Base-by-base conservation (phyloP, 2,329 filamentous ascomycete species). In the Lachnellula willkommii region DNA sequence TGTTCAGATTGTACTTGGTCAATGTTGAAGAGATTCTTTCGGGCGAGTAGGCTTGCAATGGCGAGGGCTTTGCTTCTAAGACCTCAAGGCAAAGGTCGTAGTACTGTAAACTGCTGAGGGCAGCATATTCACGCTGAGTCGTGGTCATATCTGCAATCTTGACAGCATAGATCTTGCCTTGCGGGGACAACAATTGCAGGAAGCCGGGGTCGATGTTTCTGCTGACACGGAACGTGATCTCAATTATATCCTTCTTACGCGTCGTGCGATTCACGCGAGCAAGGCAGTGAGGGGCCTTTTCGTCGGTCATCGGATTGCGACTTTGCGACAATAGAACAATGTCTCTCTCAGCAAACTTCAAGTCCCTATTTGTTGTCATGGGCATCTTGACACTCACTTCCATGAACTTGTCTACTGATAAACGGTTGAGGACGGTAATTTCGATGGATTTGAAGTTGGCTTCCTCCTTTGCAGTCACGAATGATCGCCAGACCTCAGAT, bases 51-150 rank as follows among this genome's bases (percentile, higher is more conserved):
- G 83, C 84, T 52, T 96, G 80, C 63, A 96, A 83, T 1, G 90
- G 91, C 6, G 93, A 96, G 1, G 95, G 94, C 68, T 91, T 90
- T 3, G 92, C 94, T 65, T 85, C 85, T 48, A 95, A 78, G 55
- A 99, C 89, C 72, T 99, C 94, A 56, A 93, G 88, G 76, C 93
- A 95, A 20, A 99, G 79, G 72, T 99, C 94, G 66, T 97, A 99
- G 71, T 95, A 97, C 70, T 95, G 88, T 60, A 99, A 73, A 66
- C 89, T 93, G 73, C 91, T 88, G 32, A 99, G 74, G 0, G 94
- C 90, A 55, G 91, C 94, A 70, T 92, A 99, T 72, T 99, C 94
- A 70, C 94, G 87, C 75, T 99, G 93, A 51, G 97, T 86, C 0
- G 94, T 94, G 2, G 88, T 95, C 77, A 99, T 88, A 58, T 93